Evolutionary conservation across 164 flowering plant species (phyloP).

Genomic region (Protea cynaroides): DNA sequence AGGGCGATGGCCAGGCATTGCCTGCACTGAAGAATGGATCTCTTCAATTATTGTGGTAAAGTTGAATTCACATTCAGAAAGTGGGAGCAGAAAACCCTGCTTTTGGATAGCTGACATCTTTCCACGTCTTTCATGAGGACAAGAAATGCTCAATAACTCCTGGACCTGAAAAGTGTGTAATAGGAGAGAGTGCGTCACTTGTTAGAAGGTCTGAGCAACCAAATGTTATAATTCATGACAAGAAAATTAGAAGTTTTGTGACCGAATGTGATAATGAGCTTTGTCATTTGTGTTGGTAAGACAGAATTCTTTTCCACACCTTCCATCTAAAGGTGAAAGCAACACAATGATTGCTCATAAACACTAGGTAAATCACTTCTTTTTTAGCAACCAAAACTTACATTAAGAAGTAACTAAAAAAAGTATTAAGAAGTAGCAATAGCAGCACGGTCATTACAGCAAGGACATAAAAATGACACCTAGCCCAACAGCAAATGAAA

Average conservation of each 20-base stretch:
- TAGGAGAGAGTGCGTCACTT: neutral
- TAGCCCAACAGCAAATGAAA: too few species aligned
- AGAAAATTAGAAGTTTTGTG: neutral
- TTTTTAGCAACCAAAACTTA: too few species aligned
- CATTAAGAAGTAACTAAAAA: too few species aligned
- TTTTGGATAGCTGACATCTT: constrained; percentile 33
- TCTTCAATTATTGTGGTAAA: constrained; percentile 77
- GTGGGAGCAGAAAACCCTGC: constrained; percentile 63
- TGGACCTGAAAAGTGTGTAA: constrained; percentile 40
- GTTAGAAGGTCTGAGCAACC: neutral
- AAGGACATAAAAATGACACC: too few species aligned
- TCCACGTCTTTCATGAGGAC: constrained; percentile 33
- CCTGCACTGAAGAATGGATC: constrained; percentile 33
- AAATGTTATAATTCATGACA: neutral
- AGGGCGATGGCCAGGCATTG: constrained; percentile 59
- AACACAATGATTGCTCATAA: too few species aligned
- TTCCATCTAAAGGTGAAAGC: too few species aligned
- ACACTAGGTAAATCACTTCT: too few species aligned
- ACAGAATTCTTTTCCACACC: neutral
- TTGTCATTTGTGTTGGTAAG: neutral
- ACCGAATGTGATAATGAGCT: neutral
- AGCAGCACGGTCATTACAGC: too few species aligned
- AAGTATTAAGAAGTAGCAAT: too few species aligned
- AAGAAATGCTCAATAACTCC: constrained; percentile 46
- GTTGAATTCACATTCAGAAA: constrained; percentile 82